Evolutionary conservation across 371 early-diverging fungal species (phyloP).

Genomic region (Mucor indicus): DNA sequence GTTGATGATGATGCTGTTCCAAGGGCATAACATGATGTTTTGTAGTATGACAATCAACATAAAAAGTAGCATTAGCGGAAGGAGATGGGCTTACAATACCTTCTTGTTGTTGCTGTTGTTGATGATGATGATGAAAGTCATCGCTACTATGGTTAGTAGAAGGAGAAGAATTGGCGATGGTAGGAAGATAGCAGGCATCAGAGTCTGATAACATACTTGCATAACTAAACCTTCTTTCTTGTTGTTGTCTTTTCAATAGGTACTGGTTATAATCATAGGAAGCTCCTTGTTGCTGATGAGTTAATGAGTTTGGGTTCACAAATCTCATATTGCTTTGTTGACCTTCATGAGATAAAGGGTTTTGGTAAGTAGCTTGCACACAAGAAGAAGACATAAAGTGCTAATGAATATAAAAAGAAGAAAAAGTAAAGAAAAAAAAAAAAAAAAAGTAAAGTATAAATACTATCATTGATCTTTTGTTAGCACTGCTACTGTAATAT

Average conservation of each 20-base stretch:
- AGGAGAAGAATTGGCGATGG: conserved; percentile 12
- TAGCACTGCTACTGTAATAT: too few relatives aligned
- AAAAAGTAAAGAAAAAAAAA: conserved; percentile 7
- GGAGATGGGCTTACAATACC: too few relatives aligned
- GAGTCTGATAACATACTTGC: conserved; percentile 42
- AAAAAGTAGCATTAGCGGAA: neutral
- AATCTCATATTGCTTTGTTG: conserved; percentile 12
- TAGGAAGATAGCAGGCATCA: conserved; percentile 21
- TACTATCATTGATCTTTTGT: too few relatives aligned
- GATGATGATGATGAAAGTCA: conserved; percentile 3
- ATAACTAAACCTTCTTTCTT: conserved; percentile 38
- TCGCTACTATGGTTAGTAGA: neutral
- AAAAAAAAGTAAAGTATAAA: neutral
- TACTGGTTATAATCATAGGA: conserved; percentile 11
- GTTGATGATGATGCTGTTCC: neutral
- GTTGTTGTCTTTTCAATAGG: conserved; percentile 10
- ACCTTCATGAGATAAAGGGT: conserved; percentile 8
- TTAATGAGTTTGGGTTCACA: conserved; percentile 23
- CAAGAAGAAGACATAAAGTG: conserved; percentile 26
- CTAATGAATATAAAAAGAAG: conserved; percentile 1
- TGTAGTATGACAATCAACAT: neutral
- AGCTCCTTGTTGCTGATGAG: conserved; percentile 7
- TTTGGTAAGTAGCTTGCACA: conserved; percentile 13
- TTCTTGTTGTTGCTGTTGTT: too few relatives aligned
- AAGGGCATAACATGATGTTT: too few relatives aligned